phyloP scores from a whole-genome alignment of 2,329 filamentous ascomycete species.

The Aspergillus fijiensis region DNA sequence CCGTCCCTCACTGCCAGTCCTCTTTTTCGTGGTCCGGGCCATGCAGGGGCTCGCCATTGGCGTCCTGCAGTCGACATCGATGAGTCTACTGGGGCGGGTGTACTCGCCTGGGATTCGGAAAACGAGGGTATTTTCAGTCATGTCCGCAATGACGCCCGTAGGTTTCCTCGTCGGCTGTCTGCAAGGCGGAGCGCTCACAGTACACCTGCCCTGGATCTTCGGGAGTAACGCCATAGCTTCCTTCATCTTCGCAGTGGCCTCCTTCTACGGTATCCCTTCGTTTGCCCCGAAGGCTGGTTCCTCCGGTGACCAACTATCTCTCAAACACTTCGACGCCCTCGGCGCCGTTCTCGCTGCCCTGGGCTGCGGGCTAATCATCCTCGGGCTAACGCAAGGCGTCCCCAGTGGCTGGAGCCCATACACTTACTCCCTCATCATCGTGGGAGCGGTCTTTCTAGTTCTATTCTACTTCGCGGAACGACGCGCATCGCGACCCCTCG shows the following conservation, averaged over 20 bases:
- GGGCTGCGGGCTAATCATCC: conserved; percentile 45
- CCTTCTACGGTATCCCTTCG: background rate
- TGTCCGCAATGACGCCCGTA: conserved; percentile 47
- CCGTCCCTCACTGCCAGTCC: background rate
- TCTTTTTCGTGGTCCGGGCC: conserved; percentile 30
- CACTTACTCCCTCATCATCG: conserved; percentile 47
- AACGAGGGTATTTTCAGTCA: conserved; percentile 25
- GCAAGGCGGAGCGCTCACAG: conserved; percentile 41
- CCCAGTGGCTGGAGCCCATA: conserved; percentile 50
- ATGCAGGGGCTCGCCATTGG: conserved; percentile 48
- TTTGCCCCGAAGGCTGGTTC: background rate
- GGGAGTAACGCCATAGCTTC: conserved; percentile 40
- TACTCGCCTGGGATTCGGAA: conserved; percentile 45
- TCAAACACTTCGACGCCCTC: conserved; percentile 3
- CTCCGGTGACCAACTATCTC: background rate
- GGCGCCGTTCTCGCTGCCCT: background rate
- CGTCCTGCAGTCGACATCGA: conserved; percentile 47
- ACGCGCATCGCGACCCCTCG: conserved; percentile 42
- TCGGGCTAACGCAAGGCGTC: conserved; percentile 54
- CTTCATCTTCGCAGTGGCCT: conserved; percentile 21
- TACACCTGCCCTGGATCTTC: conserved; percentile 42
- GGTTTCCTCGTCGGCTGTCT: conserved; percentile 43
- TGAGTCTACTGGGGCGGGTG: conserved; percentile 46
- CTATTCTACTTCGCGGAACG: conserved; percentile 49
- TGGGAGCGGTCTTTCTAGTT: conserved; percentile 46